Evolutionary conservation across 495 filamentous ascomycete genomes (phyloP).

Genomic region (Podospora anserina): DNA sequence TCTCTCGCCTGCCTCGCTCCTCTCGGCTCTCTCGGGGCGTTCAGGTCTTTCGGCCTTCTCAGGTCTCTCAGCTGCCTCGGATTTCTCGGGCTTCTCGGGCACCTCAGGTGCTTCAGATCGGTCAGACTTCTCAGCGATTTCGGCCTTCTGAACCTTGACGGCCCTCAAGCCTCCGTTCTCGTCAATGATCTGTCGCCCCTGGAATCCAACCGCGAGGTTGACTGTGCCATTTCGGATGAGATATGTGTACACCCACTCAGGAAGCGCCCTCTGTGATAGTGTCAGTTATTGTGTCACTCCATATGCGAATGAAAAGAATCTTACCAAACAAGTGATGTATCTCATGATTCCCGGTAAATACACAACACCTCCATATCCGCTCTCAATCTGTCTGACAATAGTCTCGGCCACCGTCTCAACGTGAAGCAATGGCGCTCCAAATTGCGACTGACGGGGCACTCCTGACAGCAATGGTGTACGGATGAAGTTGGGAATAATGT

Average conservation of each 20-base stretch:
- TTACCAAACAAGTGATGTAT: constrained; percentile 34
- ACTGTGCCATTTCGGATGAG: background rate
- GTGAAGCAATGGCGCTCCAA: constrained; percentile 37
- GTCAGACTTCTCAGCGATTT: background rate
- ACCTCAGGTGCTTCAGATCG: background rate
- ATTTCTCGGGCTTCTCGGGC: background rate
- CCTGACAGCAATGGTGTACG: constrained; percentile 36
- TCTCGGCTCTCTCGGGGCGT: background rate
- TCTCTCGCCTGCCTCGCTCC: background rate
- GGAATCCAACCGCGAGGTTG: constrained; percentile 5
- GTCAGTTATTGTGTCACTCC: too few relatives aligned
- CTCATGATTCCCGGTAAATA: constrained; percentile 37
- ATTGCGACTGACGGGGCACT: constrained; percentile 30
- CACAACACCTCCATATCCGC: constrained; percentile 32
- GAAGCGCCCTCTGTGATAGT: constrained; percentile 14
- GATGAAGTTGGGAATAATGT: constrained; percentile 36
- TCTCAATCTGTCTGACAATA: constrained; percentile 34
- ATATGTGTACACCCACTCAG: constrained; percentile 11
- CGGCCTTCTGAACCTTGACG: background rate
- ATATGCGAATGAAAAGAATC: constrained; percentile 4
- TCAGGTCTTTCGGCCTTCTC: background rate
- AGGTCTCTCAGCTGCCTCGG: background rate
- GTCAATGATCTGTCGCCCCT: constrained; percentile 12
- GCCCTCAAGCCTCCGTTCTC: constrained; percentile 11
- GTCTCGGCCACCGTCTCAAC: constrained; percentile 37